Base-by-base conservation (phyloP, 768 basidiomycete species). In the Floccularia luteovirens region DNA sequence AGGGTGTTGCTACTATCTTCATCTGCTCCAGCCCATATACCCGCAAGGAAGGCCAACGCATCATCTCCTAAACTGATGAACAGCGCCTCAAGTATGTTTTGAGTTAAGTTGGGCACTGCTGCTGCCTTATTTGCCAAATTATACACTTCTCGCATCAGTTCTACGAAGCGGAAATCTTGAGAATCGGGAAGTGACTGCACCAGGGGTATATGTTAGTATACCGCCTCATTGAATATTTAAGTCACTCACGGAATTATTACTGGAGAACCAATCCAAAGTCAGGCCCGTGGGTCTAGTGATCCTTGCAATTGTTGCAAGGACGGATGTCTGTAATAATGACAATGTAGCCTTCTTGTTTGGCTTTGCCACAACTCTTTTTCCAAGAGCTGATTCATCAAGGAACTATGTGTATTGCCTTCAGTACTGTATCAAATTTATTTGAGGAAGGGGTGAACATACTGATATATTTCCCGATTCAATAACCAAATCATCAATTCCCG, bases 1-100 rank as follows among this genome's bases (percentile, higher is more conserved):
- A 19, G 7, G 20, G 59, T 45, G 23, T 46, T 51, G 6, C 52
- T 46, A 12, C 55, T 50, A 16, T 59, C 52, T 7, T 53, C 45
- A 11, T 51, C 38, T 7, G 54, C 45, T 0, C 54, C 50, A 2
- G 65, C 65, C 73, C 85, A 89, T 19, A 85, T 53, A 0, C 86
- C 82, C 0, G 83, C 75, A 8, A 99, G 74, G 66, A 99, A 94
- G 0, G 79, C 68, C 10, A 97, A 63, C 0, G 84, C 69, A 39
- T 82, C 82, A 22, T 82, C 75, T 38, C 73, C 76, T 10, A 94
- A 63, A 42, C 69, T 75, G 23, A 71, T 59, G 53, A 97, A 90
- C 2, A 93, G 60, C 0, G 67, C 54, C 41, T 70, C 74, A 17
- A 91, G 69, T 35, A 92, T 57, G 12, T 64, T 61, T 1, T 70